A percentile compares a stretch with the other conserved stretches of the same genome.
Conservation (phyloP, 2,329 filamentous ascomycete species). For the Phaeosphaeria sp. region DNA sequence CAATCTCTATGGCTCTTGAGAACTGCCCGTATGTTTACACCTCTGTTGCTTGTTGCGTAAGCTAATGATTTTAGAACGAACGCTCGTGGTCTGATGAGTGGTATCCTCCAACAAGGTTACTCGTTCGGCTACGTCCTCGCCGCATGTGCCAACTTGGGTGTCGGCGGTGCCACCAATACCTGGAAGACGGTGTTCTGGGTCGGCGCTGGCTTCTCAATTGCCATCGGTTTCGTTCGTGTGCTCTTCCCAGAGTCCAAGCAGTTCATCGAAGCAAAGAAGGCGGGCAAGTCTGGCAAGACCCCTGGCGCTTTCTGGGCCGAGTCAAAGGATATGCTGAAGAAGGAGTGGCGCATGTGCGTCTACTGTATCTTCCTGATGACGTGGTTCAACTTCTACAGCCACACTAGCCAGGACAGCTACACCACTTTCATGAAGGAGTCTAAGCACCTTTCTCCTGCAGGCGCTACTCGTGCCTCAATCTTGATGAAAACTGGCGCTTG, state of each 20-base stretch:
- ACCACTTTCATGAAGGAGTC: slow-evolving; percentile 79
- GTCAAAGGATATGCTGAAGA: slow-evolving; percentile 68
- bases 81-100: slow-evolving; percentile 79
- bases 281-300: slow-evolving; percentile 53
- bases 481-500: slow-evolving; percentile 81
- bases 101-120: slow-evolving; percentile 83
- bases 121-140: slow-evolving; percentile 81
- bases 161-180: slow-evolving; percentile 66
- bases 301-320: slow-evolving; percentile 70
- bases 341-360: slow-evolving; percentile 78
- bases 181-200: slow-evolving; percentile 83
- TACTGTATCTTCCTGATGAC: slow-evolving; percentile 83
- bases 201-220: slow-evolving; percentile 70
- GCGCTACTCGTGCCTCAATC: slow-evolving; percentile 76
- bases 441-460: slow-evolving; percentile 70
- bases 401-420: slow-evolving; percentile 82
- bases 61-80: slow-evolving; percentile 50
- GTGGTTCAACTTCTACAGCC: slow-evolving; percentile 69
- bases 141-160: slow-evolving; percentile 75
- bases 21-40: slow-evolving; percentile 65
- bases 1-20: slow-evolving; percentile 78
- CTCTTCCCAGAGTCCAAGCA: slow-evolving; percentile 77
- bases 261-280: slow-evolving; percentile 72
- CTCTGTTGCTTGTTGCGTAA: slow-evolving; percentile 19
- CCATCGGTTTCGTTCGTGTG: slow-evolving; percentile 70